Evolutionary conservation across 2,329 filamentous ascomycete genomes (phyloP).

Genomic region (Colletotrichum sojae): DNA sequence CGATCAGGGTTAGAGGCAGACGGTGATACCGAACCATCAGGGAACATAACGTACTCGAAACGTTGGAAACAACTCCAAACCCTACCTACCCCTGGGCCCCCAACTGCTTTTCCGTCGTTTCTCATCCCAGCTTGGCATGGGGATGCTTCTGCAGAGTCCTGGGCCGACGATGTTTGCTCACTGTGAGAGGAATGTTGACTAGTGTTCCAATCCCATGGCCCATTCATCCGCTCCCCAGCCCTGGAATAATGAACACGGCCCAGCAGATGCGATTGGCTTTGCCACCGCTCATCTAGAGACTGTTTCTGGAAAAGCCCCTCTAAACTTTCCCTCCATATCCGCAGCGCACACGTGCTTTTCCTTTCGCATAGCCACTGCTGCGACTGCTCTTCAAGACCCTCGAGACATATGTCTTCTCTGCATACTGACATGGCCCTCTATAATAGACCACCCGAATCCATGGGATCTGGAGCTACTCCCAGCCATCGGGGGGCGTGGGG

Average conservation of each 20-base stretch:
- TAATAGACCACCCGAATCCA: too few species aligned
- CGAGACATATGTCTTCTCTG: not conserved
- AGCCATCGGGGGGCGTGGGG: too few species aligned
- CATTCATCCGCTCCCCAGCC: constrained; percentile 18
- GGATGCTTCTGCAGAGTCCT: not conserved
- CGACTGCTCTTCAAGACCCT: too few species aligned
- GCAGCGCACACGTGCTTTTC: not conserved
- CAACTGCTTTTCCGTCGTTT: too few species aligned
- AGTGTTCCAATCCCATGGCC: not conserved
- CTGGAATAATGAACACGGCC: not conserved
- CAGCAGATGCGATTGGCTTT: constrained; percentile 4
- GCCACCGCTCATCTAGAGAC: not conserved
- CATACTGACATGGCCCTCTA: not conserved
- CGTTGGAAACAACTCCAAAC: too few species aligned
- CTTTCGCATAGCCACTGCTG: too few species aligned
- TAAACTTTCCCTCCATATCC: not conserved
- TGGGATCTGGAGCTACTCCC: not conserved
- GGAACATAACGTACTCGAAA: too few species aligned
- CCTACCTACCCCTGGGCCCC: too few species aligned
- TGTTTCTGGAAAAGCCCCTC: constrained; percentile 9
- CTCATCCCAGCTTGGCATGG: too few species aligned
- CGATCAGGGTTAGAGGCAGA: too few species aligned
- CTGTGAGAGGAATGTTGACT: constrained; percentile 1
- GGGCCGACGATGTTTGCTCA: not conserved
- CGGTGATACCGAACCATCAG: too few species aligned